phyloP scores from a whole-genome alignment of 805 yeast genomes.

The Saccharomycopsis babjevae region DNA sequence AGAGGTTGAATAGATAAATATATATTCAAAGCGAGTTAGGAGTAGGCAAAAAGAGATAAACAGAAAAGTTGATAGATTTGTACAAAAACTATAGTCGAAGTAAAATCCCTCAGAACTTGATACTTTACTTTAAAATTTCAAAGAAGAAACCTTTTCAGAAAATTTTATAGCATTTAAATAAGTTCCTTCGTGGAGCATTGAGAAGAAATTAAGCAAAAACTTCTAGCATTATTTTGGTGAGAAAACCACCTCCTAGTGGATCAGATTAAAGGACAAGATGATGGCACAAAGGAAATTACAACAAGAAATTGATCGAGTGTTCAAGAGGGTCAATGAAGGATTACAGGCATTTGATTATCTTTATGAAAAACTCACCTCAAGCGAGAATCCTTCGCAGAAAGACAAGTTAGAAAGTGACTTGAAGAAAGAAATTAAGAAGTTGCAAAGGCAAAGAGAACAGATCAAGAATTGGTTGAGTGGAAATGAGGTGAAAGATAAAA shows the following conservation, averaged over 20 bases:
- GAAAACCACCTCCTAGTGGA: too few species aligned
- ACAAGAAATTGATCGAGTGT: slow-evolving; percentile 83
- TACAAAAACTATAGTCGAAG: not conserved
- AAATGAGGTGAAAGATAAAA: slow-evolving; percentile 84
- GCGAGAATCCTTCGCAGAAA: slow-evolving; percentile 80
- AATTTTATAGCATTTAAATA: too few species aligned
- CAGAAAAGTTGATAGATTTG: too few species aligned
- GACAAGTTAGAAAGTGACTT: slow-evolving; percentile 88
- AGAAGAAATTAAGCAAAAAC: not conserved
- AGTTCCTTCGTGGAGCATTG: too few species aligned
- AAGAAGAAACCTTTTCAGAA: too few species aligned
- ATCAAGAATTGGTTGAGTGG: slow-evolving; percentile 91
- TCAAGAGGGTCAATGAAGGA: slow-evolving; percentile 89
- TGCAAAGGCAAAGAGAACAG: slow-evolving; percentile 90
- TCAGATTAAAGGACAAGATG: slow-evolving; percentile 7
- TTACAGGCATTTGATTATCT: slow-evolving; percentile 73
- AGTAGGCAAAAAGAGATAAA: too few species aligned
- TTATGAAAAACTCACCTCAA: slow-evolving; percentile 72
- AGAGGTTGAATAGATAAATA: too few species aligned
- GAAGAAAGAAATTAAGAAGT: slow-evolving; percentile 88
- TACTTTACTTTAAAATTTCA: not conserved
- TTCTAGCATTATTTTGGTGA: not conserved
- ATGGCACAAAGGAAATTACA: slow-evolving; percentile 40
- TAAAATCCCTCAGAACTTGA: not conserved
- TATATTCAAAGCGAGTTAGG: too few species aligned